Conservation (phyloP, 805 yeast genomes). For the Ogataea pilisensis region DNA sequence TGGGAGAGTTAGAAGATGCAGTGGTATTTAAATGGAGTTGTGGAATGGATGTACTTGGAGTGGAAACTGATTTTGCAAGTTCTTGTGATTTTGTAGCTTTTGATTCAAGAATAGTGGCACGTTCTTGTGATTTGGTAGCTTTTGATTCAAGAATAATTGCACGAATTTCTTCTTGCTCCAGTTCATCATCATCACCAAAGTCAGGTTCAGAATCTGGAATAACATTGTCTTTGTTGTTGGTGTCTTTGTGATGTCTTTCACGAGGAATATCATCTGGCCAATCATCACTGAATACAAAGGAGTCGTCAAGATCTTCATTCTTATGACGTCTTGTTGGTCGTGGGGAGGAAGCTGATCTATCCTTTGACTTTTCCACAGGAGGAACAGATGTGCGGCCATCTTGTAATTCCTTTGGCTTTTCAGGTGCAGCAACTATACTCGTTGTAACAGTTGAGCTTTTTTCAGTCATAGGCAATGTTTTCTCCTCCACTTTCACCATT, state of each 20-base stretch:
- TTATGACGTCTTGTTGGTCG: not conserved
- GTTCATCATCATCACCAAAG: conserved; percentile 28
- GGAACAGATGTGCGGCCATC: too few species aligned
- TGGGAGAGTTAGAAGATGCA: too few species aligned
- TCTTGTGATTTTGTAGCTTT: not conserved
- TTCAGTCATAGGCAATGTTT: not conserved
- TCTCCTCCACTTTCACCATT: conserved; percentile 4
- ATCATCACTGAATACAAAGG: conserved; percentile 49
- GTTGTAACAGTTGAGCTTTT: not conserved
- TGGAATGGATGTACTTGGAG: too few species aligned
- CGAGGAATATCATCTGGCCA: conserved; percentile 26
- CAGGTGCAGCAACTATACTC: too few species aligned
- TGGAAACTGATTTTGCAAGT: too few species aligned
- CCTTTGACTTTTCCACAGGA: not conserved
- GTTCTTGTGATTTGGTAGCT: not conserved
- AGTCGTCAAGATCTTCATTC: conserved; percentile 39
- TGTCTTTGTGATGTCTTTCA: not conserved
- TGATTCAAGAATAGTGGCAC: not conserved
- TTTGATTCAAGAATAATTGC: conserved; percentile 7
- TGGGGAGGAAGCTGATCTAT: not conserved
- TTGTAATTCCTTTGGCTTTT: too few species aligned
- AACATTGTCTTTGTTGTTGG: conserved; percentile 7
- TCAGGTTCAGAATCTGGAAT: conserved; percentile 27
- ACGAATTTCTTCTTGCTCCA: conserved; percentile 12
- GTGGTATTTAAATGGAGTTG: too few species aligned